phyloP scores from a whole-genome alignment of 805 yeast species.

The Ogataea paradorogensis region DNA sequence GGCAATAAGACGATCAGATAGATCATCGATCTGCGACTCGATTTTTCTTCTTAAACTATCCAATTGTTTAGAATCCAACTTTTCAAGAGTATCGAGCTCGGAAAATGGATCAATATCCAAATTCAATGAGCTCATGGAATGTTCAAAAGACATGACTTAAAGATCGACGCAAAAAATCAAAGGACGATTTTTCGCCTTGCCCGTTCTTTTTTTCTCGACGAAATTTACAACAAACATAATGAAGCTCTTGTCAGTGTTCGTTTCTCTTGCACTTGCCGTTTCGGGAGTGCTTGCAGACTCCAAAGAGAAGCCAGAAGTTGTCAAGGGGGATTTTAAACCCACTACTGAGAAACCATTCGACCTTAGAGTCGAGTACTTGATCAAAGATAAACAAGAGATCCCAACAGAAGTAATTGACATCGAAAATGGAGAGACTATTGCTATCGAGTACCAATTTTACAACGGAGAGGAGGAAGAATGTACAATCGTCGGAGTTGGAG shows the following conservation, averaged over 20 bases:
- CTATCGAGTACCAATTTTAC: conserved; percentile 48
- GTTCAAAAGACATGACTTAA: conserved; percentile 25
- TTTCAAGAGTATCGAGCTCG: conserved; percentile 14
- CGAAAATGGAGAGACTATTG: conserved; percentile 49
- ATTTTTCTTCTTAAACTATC: conserved; percentile 35
- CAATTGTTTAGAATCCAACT: conserved; percentile 24
- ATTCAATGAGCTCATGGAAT: conserved; percentile 23
- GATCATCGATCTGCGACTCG: conserved; percentile 38
- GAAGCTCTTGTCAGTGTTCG: conserved; percentile 14
- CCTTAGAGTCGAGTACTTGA: conserved; percentile 46
- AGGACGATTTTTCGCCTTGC: conserved; percentile 7
- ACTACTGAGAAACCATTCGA: conserved; percentile 40
- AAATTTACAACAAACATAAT: conserved; percentile 2
- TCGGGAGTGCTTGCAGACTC: conserved; percentile 15
- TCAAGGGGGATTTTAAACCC: conserved; percentile 29
- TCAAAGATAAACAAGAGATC: conserved; percentile 42
- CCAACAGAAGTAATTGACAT: conserved; percentile 42
- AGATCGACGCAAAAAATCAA: conserved; percentile 9
- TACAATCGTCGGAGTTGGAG: conserved; percentile 66
- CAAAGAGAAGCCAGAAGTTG: conserved; percentile 15
- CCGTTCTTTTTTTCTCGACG: conserved; percentile 9
- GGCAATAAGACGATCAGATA: conserved; percentile 42
- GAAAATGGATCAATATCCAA: conserved; percentile 15
- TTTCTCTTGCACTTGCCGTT: conserved; percentile 20
- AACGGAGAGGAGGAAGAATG: conserved; percentile 53